Evolutionary conservation across 768 basidiomycete genomes (phyloP), one percentile per base, ranked within the genome.

Genomic region (Auricularia sp.): DNA sequence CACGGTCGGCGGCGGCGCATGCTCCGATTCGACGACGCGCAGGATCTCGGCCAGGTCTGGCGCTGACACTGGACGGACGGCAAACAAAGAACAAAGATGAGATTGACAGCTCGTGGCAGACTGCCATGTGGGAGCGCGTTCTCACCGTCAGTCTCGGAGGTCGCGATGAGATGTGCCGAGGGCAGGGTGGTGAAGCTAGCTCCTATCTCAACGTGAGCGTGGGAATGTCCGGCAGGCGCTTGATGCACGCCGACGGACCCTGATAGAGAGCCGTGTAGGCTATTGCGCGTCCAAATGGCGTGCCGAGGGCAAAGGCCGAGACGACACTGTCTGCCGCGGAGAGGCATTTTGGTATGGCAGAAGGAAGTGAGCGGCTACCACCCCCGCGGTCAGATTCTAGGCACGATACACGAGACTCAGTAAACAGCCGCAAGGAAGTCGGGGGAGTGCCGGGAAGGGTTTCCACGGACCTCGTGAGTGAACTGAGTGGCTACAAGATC

Each of bases 301-400:
- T 86, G 64, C 85, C 83, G 62, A 97, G 71, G 1, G 87, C 79
- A 71, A 91, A 84, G 2, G 83, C 83, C 33, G 91, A 94, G 11
- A 88, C 80, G 39, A 98, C 77, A 6, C 87, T 90, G 73, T 97
- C 94, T 62, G 88, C 73, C 5, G 86, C 76, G 3, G 88, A 84
- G 51, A 93, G 69, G 84, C 77, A 69, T 85, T 84, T 29, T 88
- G 83, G 10, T 85, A 77, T 2, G 94, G 93, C 68, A 96, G 84
- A 23, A 94, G 72, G 3, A 86, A 83, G 42, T 89, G 86, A 29
- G 85, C 77, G 3, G 88, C 89, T 0, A 91, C 85, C n/a, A 94
- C 87, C 39, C 91, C 94, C 3, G 94, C 91, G 2, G 92, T 95
- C 65, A 96, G 71, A 67, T 93, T 93, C 72, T 77, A 42, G 39